Conservation (phyloP, 345 rosid genomes). For the Hevea brasiliensis region DNA sequence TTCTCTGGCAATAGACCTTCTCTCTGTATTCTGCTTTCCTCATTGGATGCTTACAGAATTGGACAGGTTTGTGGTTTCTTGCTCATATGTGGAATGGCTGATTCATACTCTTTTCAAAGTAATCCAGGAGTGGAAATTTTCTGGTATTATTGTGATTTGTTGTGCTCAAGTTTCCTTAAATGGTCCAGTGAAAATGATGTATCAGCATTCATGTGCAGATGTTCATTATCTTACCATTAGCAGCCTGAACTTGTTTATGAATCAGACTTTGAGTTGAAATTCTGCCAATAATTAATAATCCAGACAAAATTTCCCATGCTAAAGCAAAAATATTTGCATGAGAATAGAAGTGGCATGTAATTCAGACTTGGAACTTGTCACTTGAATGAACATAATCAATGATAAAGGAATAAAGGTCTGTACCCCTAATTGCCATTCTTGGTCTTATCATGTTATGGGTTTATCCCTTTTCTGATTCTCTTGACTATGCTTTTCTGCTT, state of each 20-base stretch:
- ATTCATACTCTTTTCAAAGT: not conserved
- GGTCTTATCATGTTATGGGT: not conserved
- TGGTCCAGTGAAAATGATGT: not conserved
- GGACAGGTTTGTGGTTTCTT: constrained; percentile 65
- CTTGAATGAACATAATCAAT: not conserved
- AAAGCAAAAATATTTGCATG: not conserved
- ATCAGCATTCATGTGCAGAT: not conserved
- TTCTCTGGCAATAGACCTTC: constrained; percentile 93
- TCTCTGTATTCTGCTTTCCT: constrained; percentile 83
- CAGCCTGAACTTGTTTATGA: not conserved
- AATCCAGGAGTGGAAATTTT: not conserved
- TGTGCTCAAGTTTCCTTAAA: not conserved
- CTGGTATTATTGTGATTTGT: not conserved
- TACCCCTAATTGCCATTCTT: not conserved
- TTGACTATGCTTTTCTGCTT: not conserved
- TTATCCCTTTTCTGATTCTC: not conserved
- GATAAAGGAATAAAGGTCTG: not conserved
- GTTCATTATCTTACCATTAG: not conserved
- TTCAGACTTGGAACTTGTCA: no score
- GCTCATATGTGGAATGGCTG: constrained; percentile 3
- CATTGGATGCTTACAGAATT: constrained; percentile 68
- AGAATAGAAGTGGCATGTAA: not conserved
- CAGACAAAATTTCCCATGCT: not conserved
- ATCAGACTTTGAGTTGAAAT: not conserved
- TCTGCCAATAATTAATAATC: not conserved